Conservation (phyloP, 2,329 filamentous ascomycete species). For the Stemphylium beticola region DNA sequence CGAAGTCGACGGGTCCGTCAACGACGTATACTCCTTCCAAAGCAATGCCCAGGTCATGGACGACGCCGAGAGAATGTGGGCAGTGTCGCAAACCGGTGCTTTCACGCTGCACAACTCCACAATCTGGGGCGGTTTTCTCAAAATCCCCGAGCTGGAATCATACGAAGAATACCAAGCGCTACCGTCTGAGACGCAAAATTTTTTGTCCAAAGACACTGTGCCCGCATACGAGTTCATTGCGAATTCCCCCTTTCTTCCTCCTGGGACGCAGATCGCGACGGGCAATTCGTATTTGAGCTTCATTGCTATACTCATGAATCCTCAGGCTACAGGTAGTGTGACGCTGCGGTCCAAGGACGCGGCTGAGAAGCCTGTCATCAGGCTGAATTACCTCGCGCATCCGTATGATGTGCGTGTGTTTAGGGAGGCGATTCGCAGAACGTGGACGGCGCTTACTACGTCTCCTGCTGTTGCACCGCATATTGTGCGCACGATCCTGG, state of each 20-base stretch:
- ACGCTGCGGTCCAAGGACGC: conserved; percentile 62
- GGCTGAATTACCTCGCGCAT: conserved; percentile 60
- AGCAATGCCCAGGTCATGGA: conserved; percentile 39
- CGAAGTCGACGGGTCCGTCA: conserved; percentile 43
- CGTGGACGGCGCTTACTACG: conserved; percentile 49
- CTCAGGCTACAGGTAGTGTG: conserved; percentile 60
- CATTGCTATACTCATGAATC: conserved; percentile 56
- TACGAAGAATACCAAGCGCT: conserved; percentile 55
- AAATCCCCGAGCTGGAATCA: conserved; percentile 50
- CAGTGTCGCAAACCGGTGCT: conserved; percentile 42
- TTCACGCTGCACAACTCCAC: conserved; percentile 52
- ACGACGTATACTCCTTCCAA: conserved; percentile 52
- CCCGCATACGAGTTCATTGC: conserved; percentile 64
- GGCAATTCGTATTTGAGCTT: conserved; percentile 46
- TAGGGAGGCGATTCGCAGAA: conserved; percentile 46
- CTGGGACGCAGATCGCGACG: conserved; percentile 26
- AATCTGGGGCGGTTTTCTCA: conserved; percentile 62
- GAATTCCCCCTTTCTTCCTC: conserved; percentile 31
- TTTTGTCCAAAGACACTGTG: conserved; percentile 57
- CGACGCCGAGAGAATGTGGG: conserved; percentile 55
- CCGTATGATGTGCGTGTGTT: conserved; percentile 58
- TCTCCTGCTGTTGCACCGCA: conserved; percentile 59
- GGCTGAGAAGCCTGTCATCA: conserved; percentile 57
- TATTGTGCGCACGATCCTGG: conserved; percentile 54
- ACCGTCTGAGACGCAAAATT: conserved; percentile 51